Evolutionary conservation across 2,329 filamentous ascomycete genomes (phyloP), one percentile per base, ranked within the genome.

Genomic region (Claviceps cyperi): DNA sequence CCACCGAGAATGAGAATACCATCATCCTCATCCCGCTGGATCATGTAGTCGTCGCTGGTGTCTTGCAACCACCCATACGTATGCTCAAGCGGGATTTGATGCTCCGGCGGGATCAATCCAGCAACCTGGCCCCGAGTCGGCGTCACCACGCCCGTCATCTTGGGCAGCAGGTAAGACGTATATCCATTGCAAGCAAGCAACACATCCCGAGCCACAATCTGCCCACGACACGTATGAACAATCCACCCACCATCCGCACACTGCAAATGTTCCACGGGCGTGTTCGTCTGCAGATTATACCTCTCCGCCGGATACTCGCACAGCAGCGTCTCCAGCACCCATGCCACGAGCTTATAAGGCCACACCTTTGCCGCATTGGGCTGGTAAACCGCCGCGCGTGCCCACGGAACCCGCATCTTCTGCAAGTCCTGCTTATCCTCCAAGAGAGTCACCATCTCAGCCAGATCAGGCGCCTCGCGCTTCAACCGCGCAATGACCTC

Each of bases 111-210:
- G 3, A 73, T 58, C 19, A 90, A 72, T 0, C 83, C 77, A 41
- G 76, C 77, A 67, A 90, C 80, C 60, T 90, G 81, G 1, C 86
- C 88, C 22, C 85, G 73, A 2, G 85, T 81, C 0, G 90, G 90
- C 2, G 90, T 78, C 54, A 94, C 84, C 8, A 89, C 72, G 55
- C 81, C 78, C 8, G 76, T 71, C 57, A 91, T 83, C 36, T 69
- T 61, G 0, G 86, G 86, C 1, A 91, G 68, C 4, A 95, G 72
- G 53, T 81, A 75, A 1, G 86, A 86, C 0, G 87, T 90, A 64
- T 94, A 94, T 3, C 73, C 90, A 60, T 95, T 95, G 1, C 84
- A 91, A 4, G 86, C 84, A 15, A 94, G 74, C 17, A 95, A 73
- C 19, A 94, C 77, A 36, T 77, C 73, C 13, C 69, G 67, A 1